Base-by-base conservation (phyloP, 306 rosid species). In the Crotalaria pallida region DNA sequence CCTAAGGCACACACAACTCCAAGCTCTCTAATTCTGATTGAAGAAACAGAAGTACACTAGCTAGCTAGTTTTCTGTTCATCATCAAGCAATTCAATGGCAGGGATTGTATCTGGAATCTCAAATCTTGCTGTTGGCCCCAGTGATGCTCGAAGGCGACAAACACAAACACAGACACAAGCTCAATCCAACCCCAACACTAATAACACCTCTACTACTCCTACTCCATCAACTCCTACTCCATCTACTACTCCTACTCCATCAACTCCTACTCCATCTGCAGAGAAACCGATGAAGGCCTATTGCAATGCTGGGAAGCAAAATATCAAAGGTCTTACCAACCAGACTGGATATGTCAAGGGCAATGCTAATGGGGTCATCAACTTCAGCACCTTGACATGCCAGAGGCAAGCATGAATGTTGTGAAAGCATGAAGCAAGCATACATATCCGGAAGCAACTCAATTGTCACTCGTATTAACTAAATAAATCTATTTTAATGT, bases 301-400 rank as follows among this genome's bases (percentile, higher is more conserved):
- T 50, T 17, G 26, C 9, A 80, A 75, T 58, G 3, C 71, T 12
- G 68, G 26, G 0, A 38, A 16, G 24, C 84, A 75, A 50, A 49
- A 70, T 16, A 65, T 80, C 5, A 80, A 80, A 43, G 84, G 84
- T 49, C 84, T 80, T 41, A 64, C 78, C 1, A 80, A 80, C 27
- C 81, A 64, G 11, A 80, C 84, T 58, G 84, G 84, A 12, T 70
- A 64, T 7, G 78, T 80, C 4, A 80, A 65, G 69, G 84, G 84
- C 16, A 75, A 80, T 27, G 81, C 84, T 58, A 80, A 80, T 65
- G 84, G 84, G 1, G 74, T 58, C 44, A 75, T 80, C 74, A 80
- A 80, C 81, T 70, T 80, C 49, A 81, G 81, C 1, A 10, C 45
- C 27, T 53, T 80, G 38, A 13, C 21, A 1, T 63, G 77, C 12